Conservation (phyloP, 495 filamentous ascomycete species). For the Gamarada debralockiae region DNA sequence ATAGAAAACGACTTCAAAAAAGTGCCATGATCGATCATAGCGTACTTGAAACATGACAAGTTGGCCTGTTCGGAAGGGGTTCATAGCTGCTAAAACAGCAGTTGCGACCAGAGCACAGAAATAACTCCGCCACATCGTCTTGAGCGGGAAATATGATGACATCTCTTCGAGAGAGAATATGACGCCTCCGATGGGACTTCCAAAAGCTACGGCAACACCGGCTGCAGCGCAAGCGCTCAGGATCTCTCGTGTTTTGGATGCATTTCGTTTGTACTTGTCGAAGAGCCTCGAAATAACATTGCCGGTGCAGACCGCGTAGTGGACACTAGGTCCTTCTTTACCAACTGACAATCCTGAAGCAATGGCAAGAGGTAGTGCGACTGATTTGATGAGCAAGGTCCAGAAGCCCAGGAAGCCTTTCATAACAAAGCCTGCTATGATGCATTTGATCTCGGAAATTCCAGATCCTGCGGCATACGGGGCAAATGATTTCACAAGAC, state of each 20-base stretch:
- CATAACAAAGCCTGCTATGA: constrained; percentile 99
- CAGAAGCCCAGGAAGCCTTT: constrained; percentile 93
- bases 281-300: constrained; percentile 96
- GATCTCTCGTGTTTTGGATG: constrained; percentile 93
- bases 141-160: constrained; percentile 96
- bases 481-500: constrained; percentile 86
- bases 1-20: constrained; percentile 94
- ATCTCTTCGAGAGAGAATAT: constrained; percentile 98
- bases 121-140: constrained; percentile 97
- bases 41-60: constrained; percentile 98
- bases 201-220: constrained; percentile 94
- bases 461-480: constrained; percentile 97
- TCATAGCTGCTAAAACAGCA: constrained; percentile 90
- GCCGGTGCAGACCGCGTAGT: constrained; percentile 96
- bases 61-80: constrained; percentile 96
- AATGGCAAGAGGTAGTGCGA: constrained; percentile 87
- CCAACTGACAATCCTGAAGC: constrained; percentile 93
- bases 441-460: constrained; percentile 99
- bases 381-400: constrained; percentile 92
- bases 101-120: constrained; percentile 97
- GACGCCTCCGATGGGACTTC: constrained; percentile 94
- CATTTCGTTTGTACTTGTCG: constrained; percentile 87
- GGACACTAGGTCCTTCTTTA: constrained; percentile 96
- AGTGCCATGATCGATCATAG: constrained; percentile 97
- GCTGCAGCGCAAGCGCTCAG: constrained; percentile 91